Conservation (phyloP, 306 rosid species). For the Benincasa hispida region DNA sequence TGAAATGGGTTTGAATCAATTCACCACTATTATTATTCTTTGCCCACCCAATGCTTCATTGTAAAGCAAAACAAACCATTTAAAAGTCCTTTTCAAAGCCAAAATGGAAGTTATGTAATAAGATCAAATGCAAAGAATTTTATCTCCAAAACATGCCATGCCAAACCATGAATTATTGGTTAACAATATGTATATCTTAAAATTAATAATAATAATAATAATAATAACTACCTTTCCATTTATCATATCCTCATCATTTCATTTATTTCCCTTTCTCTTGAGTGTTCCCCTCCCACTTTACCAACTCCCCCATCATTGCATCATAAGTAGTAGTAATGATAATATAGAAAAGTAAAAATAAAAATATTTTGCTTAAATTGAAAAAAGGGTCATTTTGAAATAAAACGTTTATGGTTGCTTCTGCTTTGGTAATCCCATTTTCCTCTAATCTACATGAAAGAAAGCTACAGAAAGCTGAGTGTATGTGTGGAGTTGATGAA, state of each 20-base stretch:
- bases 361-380: background rate
- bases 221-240: too few relatives aligned
- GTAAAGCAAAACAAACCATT: too few relatives aligned
- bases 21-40: too few relatives aligned
- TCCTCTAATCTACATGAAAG: background rate
- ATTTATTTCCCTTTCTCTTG: background rate
- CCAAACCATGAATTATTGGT: too few relatives aligned
- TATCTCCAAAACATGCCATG: too few relatives aligned
- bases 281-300: background rate
- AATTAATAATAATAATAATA: too few relatives aligned
- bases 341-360: background rate
- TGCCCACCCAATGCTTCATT: too few relatives aligned
- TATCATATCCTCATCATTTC: background rate
- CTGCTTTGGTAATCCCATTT: background rate
- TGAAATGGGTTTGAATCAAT: too few relatives aligned
- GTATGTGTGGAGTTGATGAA: background rate
- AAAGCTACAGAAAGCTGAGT: background rate
- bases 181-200: too few relatives aligned
- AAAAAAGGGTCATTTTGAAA: background rate
- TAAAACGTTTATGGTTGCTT: background rate
- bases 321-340: background rate
- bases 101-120: too few relatives aligned
- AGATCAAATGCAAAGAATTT: too few relatives aligned
- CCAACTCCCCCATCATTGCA: background rate
- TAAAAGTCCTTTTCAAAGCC: too few relatives aligned